Base-by-base conservation (phyloP, 768 basidiomycete genomes). In the Xerocomellus dryophilus region DNA sequence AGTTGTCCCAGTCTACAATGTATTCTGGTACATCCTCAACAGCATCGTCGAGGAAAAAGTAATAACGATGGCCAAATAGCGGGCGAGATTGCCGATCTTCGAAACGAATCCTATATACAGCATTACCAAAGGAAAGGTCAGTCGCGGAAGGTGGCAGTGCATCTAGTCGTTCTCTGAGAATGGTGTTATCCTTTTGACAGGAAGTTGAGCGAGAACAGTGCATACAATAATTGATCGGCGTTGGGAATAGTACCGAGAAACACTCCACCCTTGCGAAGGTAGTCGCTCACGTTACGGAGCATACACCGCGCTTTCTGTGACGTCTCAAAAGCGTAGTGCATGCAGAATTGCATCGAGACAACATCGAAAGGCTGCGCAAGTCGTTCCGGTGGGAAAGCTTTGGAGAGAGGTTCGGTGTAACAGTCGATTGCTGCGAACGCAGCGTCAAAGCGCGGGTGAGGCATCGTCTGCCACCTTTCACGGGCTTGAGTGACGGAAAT, bases 321-420 rank as follows among this genome's bases (percentile, higher is more conserved):
- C n/a, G 81, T 88, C 70, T 98, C 94, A 68, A 99, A 98, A 8
- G 97, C 97, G 66, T 99, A 98, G 70, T 99, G 97, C 91, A 99
- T 98, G 72, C 97, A 98, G 70, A 99, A 99, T 68, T 99, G 97
- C 93, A 98, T 92, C 3, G 93, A 91, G 6, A 98, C 93, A 52
- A 93, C 91, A 65, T 98, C 97, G 66, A 97, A 97, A 6, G 86
- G 86, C 29, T 79, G 77, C 0, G 73, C 74, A 23, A 91, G 78
- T 56, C 78, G 74, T 17, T 78, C 76, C 1, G 81, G 81, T 4
- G 85, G 72, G 45, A 98, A 81, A n/a, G 77, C 85, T 45, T 81
- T 81, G 17, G 82, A 77, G 36, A 98, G 75, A 3, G 87, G 75
- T 58, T 88, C 78, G 11, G 81, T 77, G 67, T 91, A 99, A 71